phyloP scores from a whole-genome alignment of 805 yeast genomes.

The Yueomyces sp. region DNA sequence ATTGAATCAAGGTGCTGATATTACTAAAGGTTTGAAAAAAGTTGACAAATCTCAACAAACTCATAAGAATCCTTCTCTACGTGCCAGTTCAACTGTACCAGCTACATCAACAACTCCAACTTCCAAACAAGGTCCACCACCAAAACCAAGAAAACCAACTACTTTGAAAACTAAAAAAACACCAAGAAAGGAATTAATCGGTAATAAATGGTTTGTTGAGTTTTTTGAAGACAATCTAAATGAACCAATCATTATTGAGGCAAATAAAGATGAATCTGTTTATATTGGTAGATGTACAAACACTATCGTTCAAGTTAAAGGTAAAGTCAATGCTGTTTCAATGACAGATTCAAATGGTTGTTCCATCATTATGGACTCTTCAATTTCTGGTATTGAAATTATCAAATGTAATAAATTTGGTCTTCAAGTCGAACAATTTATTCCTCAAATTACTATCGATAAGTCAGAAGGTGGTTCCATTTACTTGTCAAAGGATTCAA shows the following conservation, averaged over 20 bases:
- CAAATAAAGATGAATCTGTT: slow-evolving; percentile 75
- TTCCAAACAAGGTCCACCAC: slow-evolving; percentile 37
- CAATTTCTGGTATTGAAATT: slow-evolving; percentile 78
- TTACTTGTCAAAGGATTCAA: slow-evolving; percentile 60
- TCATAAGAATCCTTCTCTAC: slow-evolving; percentile 76
- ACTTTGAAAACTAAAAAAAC: slow-evolving; percentile 38
- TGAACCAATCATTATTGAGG: slow-evolving; percentile 51
- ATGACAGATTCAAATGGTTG: slow-evolving; percentile 57
- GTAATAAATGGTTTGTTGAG: slow-evolving; percentile 82
- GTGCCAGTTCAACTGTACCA: slow-evolving; percentile 41
- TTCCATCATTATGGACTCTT: slow-evolving; percentile 70
- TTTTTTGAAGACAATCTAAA: slow-evolving; percentile 47
- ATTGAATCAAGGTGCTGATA: slow-evolving; percentile 68
- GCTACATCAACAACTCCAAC: slow-evolving; percentile 27
- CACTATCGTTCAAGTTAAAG: slow-evolving; percentile 67
- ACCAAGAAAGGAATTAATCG: slow-evolving; percentile 62
- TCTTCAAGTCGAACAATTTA: slow-evolving; percentile 66
- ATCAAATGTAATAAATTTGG: slow-evolving; percentile 75
- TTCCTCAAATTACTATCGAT: slow-evolving; percentile 79
- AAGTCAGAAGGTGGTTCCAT: slow-evolving; percentile 78
- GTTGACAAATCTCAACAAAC: slow-evolving; percentile 92
- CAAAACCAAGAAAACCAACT: slow-evolving; percentile 74
- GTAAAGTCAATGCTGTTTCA: slow-evolving; percentile 83
- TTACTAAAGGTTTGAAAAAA: slow-evolving; percentile 78
- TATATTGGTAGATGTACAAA: slow-evolving; percentile 74